Conservation (phyloP, 1,284 basidiomycete genomes). For the Cryptococcus wingfieldii region DNA sequence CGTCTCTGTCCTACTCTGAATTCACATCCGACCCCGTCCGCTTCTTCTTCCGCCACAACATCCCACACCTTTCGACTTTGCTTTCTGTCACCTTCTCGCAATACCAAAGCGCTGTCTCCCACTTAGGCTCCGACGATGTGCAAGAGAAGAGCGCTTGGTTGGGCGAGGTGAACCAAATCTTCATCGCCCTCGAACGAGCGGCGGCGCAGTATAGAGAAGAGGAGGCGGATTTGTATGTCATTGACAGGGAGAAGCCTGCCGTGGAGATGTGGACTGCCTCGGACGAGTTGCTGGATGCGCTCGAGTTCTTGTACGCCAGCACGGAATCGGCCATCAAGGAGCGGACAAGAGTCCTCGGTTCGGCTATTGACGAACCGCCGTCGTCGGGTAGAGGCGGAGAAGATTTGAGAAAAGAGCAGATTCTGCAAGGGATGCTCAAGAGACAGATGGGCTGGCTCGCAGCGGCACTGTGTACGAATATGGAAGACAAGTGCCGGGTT, state of each 20-base stretch:
- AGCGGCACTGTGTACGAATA: conserved; percentile 62
- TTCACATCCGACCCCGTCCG: conserved; percentile 72
- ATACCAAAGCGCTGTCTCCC: not conserved
- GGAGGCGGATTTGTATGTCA: conserved; percentile 68
- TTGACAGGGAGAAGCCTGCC: conserved; percentile 55
- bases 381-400: not conserved
- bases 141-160: conserved; percentile 50
- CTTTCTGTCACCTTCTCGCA: conserved; percentile 37
- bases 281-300: conserved; percentile 62
- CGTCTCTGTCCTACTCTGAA: conserved; percentile 45
- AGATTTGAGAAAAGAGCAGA: conserved; percentile 18
- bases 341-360: conserved; percentile 52
- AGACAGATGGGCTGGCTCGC: conserved; percentile 70
- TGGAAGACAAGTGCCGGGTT: conserved; percentile 58
- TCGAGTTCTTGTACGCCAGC: conserved; percentile 67
- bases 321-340: conserved; percentile 56
- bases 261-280: conserved; percentile 82
- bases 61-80: conserved; percentile 49
- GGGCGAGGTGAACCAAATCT: conserved; percentile 67
- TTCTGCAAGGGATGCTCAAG: conserved; percentile 44
- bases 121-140: not conserved
- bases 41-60: conserved; percentile 74
- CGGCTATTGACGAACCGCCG: conserved; percentile 39
- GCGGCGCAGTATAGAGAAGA: conserved; percentile 69
- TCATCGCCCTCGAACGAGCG: conserved; percentile 64